phyloP scores from a whole-genome alignment of 768 basidiomycete genomes.

The Clitopilus passeckerianus region DNA sequence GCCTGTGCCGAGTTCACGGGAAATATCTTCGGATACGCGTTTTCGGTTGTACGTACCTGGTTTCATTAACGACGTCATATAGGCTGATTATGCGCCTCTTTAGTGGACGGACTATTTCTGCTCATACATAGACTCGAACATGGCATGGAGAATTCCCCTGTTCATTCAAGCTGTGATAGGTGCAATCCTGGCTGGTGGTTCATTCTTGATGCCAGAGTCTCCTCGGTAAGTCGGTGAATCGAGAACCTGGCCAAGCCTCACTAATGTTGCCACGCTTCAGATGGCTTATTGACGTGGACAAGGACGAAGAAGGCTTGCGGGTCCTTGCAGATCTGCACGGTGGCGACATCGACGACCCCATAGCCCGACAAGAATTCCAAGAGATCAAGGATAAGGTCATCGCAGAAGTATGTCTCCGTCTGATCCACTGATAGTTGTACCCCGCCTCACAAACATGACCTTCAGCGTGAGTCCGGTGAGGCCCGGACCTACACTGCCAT shows the following conservation, averaged over 20 bases:
- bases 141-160: conserved; percentile 82
- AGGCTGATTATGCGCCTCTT: background rate
- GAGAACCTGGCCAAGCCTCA: background rate
- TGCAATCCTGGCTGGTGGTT: conserved; percentile 67
- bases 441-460: background rate
- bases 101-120: conserved; percentile 92
- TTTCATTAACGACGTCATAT: background rate
- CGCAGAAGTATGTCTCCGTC: conserved; percentile 46
- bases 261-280: conserved; percentile 29
- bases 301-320: conserved; percentile 77
- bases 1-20: conserved; percentile 92
- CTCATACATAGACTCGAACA: conserved; percentile 75
- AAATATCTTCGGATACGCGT: conserved; percentile 81
- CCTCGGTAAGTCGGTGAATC: conserved; percentile 45
- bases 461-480: conserved; percentile 72
- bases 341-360: conserved; percentile 60
- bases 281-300: conserved; percentile 85
- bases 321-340: conserved; percentile 90
- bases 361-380: conserved; percentile 74
- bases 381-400: conserved; percentile 84
- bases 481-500: conserved; percentile 71
- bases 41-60: conserved; percentile 61
- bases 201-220: conserved; percentile 79
- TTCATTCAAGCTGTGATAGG: conserved; percentile 83
- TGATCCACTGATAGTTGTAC: background rate